Evolutionary conservation across 2,329 filamentous ascomycete species (phyloP), one percentile per base, ranked within the genome.

Genomic region (Paecilomyces niveus): DNA sequence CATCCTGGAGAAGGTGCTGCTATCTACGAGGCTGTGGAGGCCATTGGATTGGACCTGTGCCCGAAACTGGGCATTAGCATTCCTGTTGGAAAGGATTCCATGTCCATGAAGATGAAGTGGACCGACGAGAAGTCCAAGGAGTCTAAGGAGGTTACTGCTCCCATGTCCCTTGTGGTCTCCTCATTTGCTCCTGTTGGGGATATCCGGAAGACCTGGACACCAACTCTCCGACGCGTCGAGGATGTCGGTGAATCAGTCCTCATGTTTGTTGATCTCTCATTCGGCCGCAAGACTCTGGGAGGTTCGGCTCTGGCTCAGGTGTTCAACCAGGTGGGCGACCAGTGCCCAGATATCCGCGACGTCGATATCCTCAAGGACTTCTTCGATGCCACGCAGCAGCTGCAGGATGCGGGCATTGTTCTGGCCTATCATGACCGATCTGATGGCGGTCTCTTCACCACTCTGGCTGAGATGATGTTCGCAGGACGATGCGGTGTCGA

Each of bases 61-160:
- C 92, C 92, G 1, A 82, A 89, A 66, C 82, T 97, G n/a, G 91
- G 90, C 33, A 86, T 99, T 61, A 91, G 89, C 58, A 97, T 99
- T 60, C 94, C 94, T 3, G 94, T 97, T 8, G 94, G 94, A 57
- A 97, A 99, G 77, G 94, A 99, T 74, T 97, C 93, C 0, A 96
- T 95, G 75, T 97, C 92, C 2, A 97, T 99, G 94, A 97, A 97
- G 81, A 93, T 95, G 68, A 91, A 91, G 58, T 97, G 94, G 94
- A 89, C 86, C 69, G 89, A 93, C 64, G 79, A 80, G 61, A 78
- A 83, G 58, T 84, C 80, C 31, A 83, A 85, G 18, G 82, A 89
- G 61, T 77, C 82, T 13, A 94, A 89, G 78, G 92, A 92, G 64
- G 93, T 97, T 54, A 97, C 91, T 39, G 90, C 94, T 3, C 94